Base-by-base conservation (phyloP, 2,329 filamentous ascomycete species). In the Claviceps spartinae region DNA sequence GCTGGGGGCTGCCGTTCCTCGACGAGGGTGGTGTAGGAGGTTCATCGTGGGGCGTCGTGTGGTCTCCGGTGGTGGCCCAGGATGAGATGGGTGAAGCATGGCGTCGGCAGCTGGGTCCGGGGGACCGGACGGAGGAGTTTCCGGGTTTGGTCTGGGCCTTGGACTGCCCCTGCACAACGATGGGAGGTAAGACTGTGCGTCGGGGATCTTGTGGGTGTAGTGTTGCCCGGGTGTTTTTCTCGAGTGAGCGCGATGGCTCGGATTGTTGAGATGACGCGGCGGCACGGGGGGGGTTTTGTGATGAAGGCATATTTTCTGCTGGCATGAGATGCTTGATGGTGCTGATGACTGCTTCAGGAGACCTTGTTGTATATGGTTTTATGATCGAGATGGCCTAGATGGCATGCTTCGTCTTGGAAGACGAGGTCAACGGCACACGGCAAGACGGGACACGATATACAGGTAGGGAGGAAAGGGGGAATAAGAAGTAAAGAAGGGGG, bases 81-180 rank as follows among this genome's bases (percentile, higher is more conserved):
- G 30, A 34, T 9, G 30, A 11, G 9, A 34, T 9, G 30, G 9
- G 30, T 11, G 9, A 34, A 34, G 30, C 9, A 34, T 4, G 30
- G 30, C 30, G 30, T 11, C 30, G 30, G 3, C 30, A 11, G 30
- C 30, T 34, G 8, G 30, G 30, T 3, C 30, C 30, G 30, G 30
- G 30, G 9, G 13, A 22, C 22, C n/a, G 26, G 34, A 8, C 41
- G 48, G 40, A 30, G 6, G 47, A 45, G 11, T 16, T 34, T 34
- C 30, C 30, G 3, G 30, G 4, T 34, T 34, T 61, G 30, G 58
- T 54, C 40, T 58, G 55, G 48, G 52, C 57, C 26, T 14, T 20
- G 26, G 6, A 4, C 24, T n/a, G 26, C 9, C 7, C n/a, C 16
- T 44, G 48, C 48, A 36, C 24, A 9, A 50, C 26, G 18, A 36